Conservation (phyloP, 495 filamentous ascomycete species). For the Platismatia glauca region DNA sequence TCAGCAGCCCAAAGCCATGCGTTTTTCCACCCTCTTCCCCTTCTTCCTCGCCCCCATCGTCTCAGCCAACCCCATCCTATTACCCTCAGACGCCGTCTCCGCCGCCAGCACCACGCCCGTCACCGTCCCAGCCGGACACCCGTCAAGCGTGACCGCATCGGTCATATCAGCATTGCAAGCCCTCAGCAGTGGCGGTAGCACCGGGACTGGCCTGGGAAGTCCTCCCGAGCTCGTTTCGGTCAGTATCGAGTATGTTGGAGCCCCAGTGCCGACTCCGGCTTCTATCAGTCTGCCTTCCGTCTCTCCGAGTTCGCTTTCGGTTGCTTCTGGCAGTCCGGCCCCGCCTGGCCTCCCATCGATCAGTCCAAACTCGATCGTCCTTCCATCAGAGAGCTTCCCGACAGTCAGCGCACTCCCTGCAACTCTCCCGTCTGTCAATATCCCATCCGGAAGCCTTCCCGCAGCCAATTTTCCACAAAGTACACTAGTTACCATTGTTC, state of each 20-base stretch:
- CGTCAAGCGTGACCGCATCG: not conserved
- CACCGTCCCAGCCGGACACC: not conserved
- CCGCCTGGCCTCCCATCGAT: not conserved
- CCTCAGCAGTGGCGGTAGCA: not conserved
- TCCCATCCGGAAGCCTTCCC: not conserved
- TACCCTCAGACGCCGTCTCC: not conserved
- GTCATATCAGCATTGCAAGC: not conserved
- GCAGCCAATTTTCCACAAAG: not conserved
- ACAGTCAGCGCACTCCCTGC: not conserved
- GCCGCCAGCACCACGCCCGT: not conserved
- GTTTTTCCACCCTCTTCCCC: not conserved
- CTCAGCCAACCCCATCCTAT: not conserved
- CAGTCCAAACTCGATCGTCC: not conserved
- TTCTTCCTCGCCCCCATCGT: not conserved
- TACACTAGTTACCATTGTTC: not conserved
- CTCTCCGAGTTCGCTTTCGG: not conserved
- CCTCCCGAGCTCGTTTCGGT: not conserved
- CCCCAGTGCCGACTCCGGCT: not conserved
- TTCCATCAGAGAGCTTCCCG: not conserved
- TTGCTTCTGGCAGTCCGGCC: no score
- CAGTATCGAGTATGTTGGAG: not conserved
- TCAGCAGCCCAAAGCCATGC: not conserved
- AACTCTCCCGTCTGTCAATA: not conserved
- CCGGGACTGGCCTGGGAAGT: not conserved
- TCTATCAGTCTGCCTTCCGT: not conserved